These are phyloP conservation scores for Globisporangium perplexum DNA, from an alignment of 352 stramenopile species.

Conservation along the genomic window DNA sequence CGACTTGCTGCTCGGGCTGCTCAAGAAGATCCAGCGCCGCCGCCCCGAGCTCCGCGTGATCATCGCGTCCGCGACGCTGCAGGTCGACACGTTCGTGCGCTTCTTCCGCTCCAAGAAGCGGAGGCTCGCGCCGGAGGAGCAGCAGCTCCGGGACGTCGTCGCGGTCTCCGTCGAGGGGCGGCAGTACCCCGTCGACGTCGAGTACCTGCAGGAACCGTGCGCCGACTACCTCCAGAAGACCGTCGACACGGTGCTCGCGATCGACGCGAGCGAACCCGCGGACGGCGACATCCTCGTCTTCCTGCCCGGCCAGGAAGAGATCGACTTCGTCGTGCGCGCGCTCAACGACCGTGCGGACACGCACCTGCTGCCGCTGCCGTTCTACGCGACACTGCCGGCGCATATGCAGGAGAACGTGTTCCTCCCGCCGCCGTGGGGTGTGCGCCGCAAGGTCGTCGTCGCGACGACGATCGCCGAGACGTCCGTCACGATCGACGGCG, in stretches of 20 bases:
- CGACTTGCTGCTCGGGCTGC: constrained; percentile 91
- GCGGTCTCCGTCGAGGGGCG: constrained; percentile 79
- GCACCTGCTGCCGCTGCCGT: constrained; percentile 51
- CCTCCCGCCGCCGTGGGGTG: constrained; percentile 46
- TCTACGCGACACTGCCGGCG: constrained; percentile 93
- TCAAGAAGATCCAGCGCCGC: constrained; percentile 94
- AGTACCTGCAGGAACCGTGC: constrained; percentile 79
- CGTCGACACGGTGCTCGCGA: constrained; percentile 64
- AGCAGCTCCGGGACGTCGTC: constrained; percentile 32
- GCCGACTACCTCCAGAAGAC: constrained; percentile 65
- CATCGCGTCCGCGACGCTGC: constrained; percentile 73
- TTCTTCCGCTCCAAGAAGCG: constrained; percentile 82
- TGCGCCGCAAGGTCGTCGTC: constrained; percentile 80
- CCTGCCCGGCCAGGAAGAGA: constrained; percentile 92
- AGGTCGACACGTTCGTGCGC: constrained; percentile 84
- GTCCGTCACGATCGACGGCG: constrained; percentile 97
- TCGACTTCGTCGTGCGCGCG: constrained; percentile 86
- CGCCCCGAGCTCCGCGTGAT: constrained; percentile 86
- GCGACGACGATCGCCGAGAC: constrained; percentile 94
- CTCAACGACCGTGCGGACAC: constrained; percentile 41
- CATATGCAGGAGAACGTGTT: constrained; percentile 94
- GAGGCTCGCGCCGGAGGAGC: constrained; percentile 6
- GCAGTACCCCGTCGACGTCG: constrained; percentile 89
- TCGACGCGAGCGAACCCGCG: constrained; percentile 53
- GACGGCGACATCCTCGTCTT: constrained; percentile 95